These are phyloP conservation scores for Nakazawaea molendinolei DNA, from an alignment of 805 yeast species.

Conservation along the genomic window DNA sequence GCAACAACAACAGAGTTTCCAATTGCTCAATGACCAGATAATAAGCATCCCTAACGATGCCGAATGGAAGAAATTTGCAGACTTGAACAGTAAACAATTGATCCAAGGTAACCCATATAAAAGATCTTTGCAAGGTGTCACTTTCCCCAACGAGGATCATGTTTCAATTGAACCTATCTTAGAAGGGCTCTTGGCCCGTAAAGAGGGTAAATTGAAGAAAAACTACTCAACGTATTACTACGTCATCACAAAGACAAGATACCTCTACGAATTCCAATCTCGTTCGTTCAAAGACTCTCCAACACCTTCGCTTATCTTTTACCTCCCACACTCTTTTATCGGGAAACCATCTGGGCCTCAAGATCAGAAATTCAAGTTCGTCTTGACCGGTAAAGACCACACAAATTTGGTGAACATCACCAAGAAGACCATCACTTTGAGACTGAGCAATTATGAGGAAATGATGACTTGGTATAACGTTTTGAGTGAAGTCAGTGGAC, in stretches of 20 bases:
- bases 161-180: constrained; percentile 35
- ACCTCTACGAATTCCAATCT: constrained; percentile 39
- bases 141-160: constrained; percentile 34
- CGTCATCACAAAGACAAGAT: constrained; percentile 39
- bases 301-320: constrained; percentile 38
- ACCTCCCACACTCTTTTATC: constrained; percentile 38
- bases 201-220: constrained; percentile 36
- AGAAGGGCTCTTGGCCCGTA: constrained; percentile 40
- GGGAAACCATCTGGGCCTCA: constrained; percentile 26
- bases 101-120: constrained; percentile 26
- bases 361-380: constrained; percentile 32
- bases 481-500: constrained; percentile 24
- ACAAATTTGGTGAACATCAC: constrained; percentile 21
- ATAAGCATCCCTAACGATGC: constrained; percentile 27
- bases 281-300: constrained; percentile 33
- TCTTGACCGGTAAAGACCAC: constrained; percentile 37
- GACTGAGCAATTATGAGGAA: constrained; percentile 38
- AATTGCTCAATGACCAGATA: constrained; percentile 25
- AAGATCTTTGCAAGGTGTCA: constrained; percentile 28
- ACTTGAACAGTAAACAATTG: constrained; percentile 25
- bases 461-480: constrained; percentile 39
- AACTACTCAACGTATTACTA: constrained; percentile 36
- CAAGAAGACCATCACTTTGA: constrained; percentile 28
- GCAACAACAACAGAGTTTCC: constrained; percentile 25
- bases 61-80: constrained; percentile 39